Base-by-base conservation (phyloP, 2,329 filamentous ascomycete genomes). In the Lasiodiplodia citricola region DNA sequence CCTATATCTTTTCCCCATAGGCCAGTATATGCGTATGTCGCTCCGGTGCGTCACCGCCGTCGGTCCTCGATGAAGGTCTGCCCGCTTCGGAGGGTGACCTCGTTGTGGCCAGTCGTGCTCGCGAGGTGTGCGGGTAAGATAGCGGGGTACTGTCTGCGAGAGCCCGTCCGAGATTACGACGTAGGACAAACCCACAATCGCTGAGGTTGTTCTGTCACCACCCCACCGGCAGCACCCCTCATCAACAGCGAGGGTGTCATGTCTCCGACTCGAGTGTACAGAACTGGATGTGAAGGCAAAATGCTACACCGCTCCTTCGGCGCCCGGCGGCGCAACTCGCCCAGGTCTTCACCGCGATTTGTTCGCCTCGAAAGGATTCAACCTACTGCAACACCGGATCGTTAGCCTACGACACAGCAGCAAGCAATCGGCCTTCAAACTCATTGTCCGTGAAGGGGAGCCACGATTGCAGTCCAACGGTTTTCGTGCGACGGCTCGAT, bases 1-100 rank as follows among this genome's bases (percentile, higher is more conserved):
- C 38, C 60, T n/a, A 37, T 28, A 21, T 35, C 60, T 21, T 47
- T n/a, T 50, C 60, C 60, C 14, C 31, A 38, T 52, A 31, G 52
- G 47, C 31, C 47, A 52, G 14, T 64, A 64, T 47, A n/a, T 64
- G 60, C 60, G 60, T 64, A 52, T 64, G n/a, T 52, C 41, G 60
- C 44, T 21, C 35, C 41, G 60, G 37, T 21, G 44, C 44, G 52
- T 38, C 60, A 31, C 44, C 51, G 60, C 18, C 28, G 60, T 52
- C 60, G 52, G 18, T 52, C n/a, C 60, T 47, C 50, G 37, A 44
- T 47, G 11, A 21, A 56, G 63, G 44, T 14, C 4, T 23, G 50
- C 41, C 35, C 63, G 35, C 25, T 54, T 66, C 25, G 63, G 35
- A 44, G 35, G 50, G 28, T 44, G 41, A 38, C 63, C 63, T 25